Evolutionary conservation across 768 basidiomycete species (phyloP).

Genomic region (Tulasnella sp.): DNA sequence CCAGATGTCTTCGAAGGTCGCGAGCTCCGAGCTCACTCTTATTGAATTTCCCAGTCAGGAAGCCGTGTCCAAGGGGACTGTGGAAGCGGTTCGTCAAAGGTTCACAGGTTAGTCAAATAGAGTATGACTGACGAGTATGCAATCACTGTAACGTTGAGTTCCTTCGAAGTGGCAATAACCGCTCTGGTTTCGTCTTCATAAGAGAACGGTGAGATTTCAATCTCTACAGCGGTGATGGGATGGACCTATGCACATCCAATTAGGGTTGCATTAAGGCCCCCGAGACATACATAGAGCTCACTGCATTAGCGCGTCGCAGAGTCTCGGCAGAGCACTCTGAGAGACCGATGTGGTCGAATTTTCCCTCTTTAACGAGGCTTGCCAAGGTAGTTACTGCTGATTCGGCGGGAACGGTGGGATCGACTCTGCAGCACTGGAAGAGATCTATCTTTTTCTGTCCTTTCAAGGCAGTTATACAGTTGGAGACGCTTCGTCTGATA

Average conservation of each 20-base stretch:
- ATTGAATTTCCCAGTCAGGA: slow-evolving; percentile 47
- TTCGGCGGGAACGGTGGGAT: slow-evolving; percentile 40
- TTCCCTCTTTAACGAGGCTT: slow-evolving; percentile 43
- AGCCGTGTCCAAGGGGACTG: slow-evolving; percentile 46
- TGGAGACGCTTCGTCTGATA: slow-evolving; percentile 1
- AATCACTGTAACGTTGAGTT: slow-evolving; percentile 49
- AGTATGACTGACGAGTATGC: slow-evolving; percentile 45
- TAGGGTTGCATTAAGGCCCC: too few species aligned
- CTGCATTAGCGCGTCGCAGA: slow-evolving; percentile 31
- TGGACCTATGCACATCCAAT: slow-evolving; percentile 34
- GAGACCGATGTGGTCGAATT: slow-evolving; percentile 34
- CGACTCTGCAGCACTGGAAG: slow-evolving; percentile 47
- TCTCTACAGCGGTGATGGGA: slow-evolving; percentile 54
- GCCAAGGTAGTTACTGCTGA: slow-evolving; percentile 31
- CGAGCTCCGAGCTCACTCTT: slow-evolving; percentile 36
- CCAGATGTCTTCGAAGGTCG: slow-evolving; percentile 34
- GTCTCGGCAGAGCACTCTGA: neutral
- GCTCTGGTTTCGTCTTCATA: slow-evolving; percentile 46
- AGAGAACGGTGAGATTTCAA: slow-evolving; percentile 57
- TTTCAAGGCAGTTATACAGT: neutral
- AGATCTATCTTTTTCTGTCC: slow-evolving; percentile 42
- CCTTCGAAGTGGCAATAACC: slow-evolving; percentile 48
- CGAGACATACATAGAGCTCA: slow-evolving; percentile 28
- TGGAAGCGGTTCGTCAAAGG: neutral
- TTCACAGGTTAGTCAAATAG: neutral